Conservation (phyloP, 371 early-diverging fungal species). For the Mortierella polycephala region DNA sequence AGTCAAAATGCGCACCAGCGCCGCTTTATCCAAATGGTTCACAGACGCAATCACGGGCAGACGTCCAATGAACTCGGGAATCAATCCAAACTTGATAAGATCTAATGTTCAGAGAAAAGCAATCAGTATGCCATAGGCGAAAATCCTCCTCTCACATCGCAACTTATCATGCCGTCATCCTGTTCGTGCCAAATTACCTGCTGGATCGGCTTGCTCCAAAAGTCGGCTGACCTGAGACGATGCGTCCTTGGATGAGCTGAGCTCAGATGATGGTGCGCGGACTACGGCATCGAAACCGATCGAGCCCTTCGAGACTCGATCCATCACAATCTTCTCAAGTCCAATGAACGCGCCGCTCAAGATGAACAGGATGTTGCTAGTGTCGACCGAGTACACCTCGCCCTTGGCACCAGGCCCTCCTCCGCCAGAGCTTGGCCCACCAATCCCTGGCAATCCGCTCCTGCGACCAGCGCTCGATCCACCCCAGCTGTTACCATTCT, state of each 20-base stretch:
- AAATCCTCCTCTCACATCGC: not conserved
- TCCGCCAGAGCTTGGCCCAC: conserved; percentile 61
- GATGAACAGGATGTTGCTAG: conserved; percentile 91
- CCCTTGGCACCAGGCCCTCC: conserved; percentile 68
- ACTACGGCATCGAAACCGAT: conserved; percentile 82
- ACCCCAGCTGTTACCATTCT: conserved; percentile 65
- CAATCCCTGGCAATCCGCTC: conserved; percentile 56
- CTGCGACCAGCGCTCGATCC: conserved; percentile 57
- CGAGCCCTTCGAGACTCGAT: conserved; percentile 82
- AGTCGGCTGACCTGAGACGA: conserved; percentile 43
- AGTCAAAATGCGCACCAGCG: conserved; percentile 80
- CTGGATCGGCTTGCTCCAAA: conserved; percentile 77
- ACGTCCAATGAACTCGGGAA: conserved; percentile 93
- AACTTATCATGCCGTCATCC: not conserved
- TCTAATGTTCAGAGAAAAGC: conserved; percentile 56
- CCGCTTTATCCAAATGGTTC: conserved; percentile 72
- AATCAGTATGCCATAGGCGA: not conserved
- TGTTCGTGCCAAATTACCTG: conserved; percentile 54
- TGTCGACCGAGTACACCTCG: conserved; percentile 87
- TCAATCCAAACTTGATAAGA: conserved; percentile 87
- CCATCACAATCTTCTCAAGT: conserved; percentile 82
- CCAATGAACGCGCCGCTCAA: conserved; percentile 93
- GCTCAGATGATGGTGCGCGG: conserved; percentile 34
- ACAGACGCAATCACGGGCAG: conserved; percentile 90
- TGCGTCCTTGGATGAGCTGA: conserved; percentile 31